A percentile compares a stretch with the other conserved stretches of the same genome.
These are phyloP conservation scores for Discostella pseudostelligera DNA, from an alignment of 108 stramenopile species.

Conservation along the genomic window DNA sequence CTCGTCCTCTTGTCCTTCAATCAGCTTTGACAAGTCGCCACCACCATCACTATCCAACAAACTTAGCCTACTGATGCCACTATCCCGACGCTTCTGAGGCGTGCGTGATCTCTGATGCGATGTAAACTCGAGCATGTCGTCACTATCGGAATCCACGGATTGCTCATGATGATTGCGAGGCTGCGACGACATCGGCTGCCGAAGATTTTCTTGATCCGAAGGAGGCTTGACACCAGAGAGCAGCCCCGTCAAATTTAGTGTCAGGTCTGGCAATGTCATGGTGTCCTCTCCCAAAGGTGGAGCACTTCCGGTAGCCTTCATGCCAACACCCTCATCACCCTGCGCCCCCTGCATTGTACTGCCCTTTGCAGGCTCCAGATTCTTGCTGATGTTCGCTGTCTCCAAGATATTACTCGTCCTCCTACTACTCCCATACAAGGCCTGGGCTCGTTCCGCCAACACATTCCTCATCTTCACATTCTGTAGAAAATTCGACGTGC, in stretches of 20 bases:
- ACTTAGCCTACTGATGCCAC: not conserved
- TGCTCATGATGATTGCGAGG: not conserved
- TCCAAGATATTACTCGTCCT: constrained; percentile 4
- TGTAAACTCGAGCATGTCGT: constrained; percentile 9
- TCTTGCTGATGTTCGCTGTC: not conserved
- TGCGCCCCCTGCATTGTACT: not conserved
- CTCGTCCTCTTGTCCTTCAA: not conserved
- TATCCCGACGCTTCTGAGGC: not conserved
- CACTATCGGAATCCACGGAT: not conserved
- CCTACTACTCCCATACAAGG: constrained; percentile 5
- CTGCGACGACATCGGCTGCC: not conserved
- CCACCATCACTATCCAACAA: not conserved
- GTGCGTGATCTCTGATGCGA: constrained; percentile 8
- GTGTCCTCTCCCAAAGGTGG: constrained; percentile 3
- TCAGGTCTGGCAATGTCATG: constrained; percentile 25
- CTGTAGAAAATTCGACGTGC: constrained; percentile 72
- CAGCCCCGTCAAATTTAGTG: constrained; percentile 7
- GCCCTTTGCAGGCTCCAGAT: not conserved
- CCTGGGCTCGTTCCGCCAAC: constrained; percentile 28
- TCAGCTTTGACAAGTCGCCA: not conserved
- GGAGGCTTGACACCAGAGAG: constrained; percentile 1
- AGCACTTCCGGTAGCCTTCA: not conserved
- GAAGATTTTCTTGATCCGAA: not conserved
- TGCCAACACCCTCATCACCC: not conserved
- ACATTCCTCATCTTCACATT: constrained; percentile 31